A percentile compares a stretch with the other conserved stretches of the same genome.
phyloP scores from a whole-genome alignment of 352 stramenopile species.

The Achlya hypogyna region DNA sequence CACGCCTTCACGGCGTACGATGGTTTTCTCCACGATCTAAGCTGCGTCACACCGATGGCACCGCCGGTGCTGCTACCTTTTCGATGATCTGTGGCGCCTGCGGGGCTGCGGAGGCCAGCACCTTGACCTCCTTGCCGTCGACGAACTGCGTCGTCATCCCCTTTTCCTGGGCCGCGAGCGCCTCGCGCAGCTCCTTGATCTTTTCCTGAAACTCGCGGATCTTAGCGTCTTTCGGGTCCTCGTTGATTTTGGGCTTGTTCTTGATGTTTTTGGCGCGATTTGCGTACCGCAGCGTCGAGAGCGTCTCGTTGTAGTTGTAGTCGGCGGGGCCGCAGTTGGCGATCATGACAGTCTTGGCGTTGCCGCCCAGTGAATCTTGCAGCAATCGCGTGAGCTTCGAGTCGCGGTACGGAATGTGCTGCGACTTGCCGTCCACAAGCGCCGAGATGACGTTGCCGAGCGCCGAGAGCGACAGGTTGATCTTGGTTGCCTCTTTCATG shows the following conservation, averaged over 20 bases:
- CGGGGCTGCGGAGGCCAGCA: background rate
- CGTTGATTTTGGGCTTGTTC: slow-evolving; percentile 90
- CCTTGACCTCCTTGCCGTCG: slow-evolving; percentile 2
- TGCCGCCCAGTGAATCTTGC: slow-evolving; percentile 92
- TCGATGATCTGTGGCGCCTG: slow-evolving; percentile 41
- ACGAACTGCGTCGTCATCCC: slow-evolving; percentile 24
- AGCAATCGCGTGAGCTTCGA: slow-evolving; percentile 91
- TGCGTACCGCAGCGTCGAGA: slow-evolving; percentile 90
- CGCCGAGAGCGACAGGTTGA: slow-evolving; percentile 89
- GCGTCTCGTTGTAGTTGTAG: slow-evolving; percentile 95
- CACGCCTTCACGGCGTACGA: slow-evolving; percentile 64
- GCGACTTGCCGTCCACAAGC: slow-evolving; percentile 43
- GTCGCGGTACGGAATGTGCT: slow-evolving; percentile 94
- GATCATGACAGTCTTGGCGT: slow-evolving; percentile 97
- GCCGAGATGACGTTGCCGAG: slow-evolving; percentile 86
- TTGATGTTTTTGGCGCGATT: slow-evolving; percentile 92
- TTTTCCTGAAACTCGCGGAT: slow-evolving; percentile 55
- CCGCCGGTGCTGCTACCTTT: too few relatives aligned
- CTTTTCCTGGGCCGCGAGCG: slow-evolving; percentile 50
- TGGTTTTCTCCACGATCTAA: slow-evolving; percentile 61
- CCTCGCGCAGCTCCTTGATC: slow-evolving; percentile 46
- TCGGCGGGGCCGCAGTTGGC: slow-evolving; percentile 93
- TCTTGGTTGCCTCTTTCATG: slow-evolving; percentile 92
- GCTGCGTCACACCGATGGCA: too few relatives aligned
- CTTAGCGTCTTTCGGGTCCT: slow-evolving; percentile 75